These are phyloP conservation scores for Saccharomyces pastorianus DNA, from an alignment of 1,139 yeast genomes.

Conservation along the genomic window DNA sequence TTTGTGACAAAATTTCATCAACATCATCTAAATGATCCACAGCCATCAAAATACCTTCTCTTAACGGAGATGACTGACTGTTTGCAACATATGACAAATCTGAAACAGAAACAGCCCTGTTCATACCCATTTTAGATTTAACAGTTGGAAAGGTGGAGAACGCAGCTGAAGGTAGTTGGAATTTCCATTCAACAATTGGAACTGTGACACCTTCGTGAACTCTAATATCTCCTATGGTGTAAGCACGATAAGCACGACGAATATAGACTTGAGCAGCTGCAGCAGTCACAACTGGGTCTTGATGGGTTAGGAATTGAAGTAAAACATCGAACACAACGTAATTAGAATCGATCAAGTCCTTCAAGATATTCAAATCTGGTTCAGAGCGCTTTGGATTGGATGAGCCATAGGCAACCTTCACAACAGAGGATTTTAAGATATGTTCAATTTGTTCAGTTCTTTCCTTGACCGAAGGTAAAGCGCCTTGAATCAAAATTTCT, in stretches of 20 bases:
- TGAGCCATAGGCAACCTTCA: slow-evolving; percentile 83
- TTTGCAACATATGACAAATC: slow-evolving; percentile 82
- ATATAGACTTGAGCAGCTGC: slow-evolving; percentile 97
- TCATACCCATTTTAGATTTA: slow-evolving; percentile 45
- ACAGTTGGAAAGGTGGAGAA: slow-evolving; percentile 54
- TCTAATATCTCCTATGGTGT: slow-evolving; percentile 69
- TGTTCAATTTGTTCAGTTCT: slow-evolving; percentile 96
- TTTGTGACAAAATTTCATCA: slow-evolving; percentile 72
- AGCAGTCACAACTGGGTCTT: slow-evolving; percentile 81
- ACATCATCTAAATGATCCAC: slow-evolving; percentile 80
- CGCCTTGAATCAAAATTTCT: slow-evolving; percentile 91
- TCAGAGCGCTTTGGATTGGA: slow-evolving; percentile 65
- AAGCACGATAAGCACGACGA: slow-evolving; percentile 95
- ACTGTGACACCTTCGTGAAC: slow-evolving; percentile 45
- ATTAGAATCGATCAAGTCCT: slow-evolving; percentile 91
- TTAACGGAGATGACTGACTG: slow-evolving; percentile 49
- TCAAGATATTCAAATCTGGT: slow-evolving; percentile 72
- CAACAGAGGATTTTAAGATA: slow-evolving; percentile 84
- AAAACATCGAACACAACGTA: slow-evolving; percentile 94
- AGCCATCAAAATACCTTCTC: slow-evolving; percentile 85
- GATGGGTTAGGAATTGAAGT: slow-evolving; percentile 76
- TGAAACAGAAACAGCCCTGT: slow-evolving; percentile 85
- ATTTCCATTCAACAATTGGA: slow-evolving; percentile 81
- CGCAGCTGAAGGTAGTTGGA: slow-evolving; percentile 80
- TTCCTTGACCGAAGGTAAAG: slow-evolving; percentile 91